These are phyloP conservation scores for Lizanozyma gosingica DNA, from an alignment of 1,139 yeast genomes.

Conservation along the genomic window DNA sequence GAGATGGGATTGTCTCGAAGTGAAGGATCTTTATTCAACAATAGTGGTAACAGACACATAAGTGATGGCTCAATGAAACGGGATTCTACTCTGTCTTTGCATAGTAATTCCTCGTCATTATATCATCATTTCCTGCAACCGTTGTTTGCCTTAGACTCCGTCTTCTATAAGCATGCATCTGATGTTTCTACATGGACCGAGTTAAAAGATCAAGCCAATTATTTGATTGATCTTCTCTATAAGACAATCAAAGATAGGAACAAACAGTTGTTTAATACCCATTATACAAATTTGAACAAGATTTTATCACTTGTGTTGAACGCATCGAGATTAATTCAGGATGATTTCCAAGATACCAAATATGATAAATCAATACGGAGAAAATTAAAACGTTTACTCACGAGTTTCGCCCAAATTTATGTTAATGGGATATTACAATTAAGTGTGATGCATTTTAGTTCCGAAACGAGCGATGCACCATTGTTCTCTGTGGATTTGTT, in stretches of 20 bases:
- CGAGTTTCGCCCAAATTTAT: constrained; percentile 49
- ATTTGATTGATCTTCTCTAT: constrained; percentile 36
- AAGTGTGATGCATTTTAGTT: constrained; percentile 28
- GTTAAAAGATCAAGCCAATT: constrained; percentile 35
- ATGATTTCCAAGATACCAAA: constrained; percentile 37
- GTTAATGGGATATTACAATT: constrained; percentile 50
- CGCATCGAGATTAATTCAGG: constrained; percentile 43
- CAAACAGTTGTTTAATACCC: constrained; percentile 41
- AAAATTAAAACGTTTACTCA: constrained; percentile 41
- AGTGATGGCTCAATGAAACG: constrained; percentile 18
- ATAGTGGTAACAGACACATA: not conserved
- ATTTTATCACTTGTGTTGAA: constrained; percentile 39
- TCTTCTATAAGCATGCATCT: constrained; percentile 48
- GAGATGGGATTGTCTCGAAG: not conserved
- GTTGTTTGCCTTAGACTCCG: constrained; percentile 27
- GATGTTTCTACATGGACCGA: constrained; percentile 57
- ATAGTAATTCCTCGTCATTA: constrained; percentile 17
- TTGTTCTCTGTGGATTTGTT: constrained; percentile 25
- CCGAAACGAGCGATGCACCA: constrained; percentile 17
- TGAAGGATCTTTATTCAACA: not conserved
- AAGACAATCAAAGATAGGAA: constrained; percentile 42
- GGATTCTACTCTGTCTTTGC: constrained; percentile 26
- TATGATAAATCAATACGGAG: constrained; percentile 37
- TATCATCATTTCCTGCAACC: constrained; percentile 39
- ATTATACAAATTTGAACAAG: constrained; percentile 43